Evolutionary conservation across 768 basidiomycete species (phyloP), one percentile per base, ranked within the genome.

Genomic region (Boletus coccyginus): DNA sequence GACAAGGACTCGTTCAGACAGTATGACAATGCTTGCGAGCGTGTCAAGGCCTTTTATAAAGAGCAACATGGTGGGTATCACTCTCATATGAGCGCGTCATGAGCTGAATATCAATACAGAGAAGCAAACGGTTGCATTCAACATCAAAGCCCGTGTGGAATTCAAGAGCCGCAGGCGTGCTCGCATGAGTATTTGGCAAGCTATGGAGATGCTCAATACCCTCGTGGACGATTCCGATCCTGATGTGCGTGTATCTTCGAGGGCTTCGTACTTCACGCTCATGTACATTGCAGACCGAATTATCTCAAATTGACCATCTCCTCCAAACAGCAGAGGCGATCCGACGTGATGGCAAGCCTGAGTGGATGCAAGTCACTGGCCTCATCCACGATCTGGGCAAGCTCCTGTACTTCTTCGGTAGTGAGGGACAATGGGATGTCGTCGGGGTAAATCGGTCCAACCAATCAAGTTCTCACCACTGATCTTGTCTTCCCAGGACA

Each of bases 261-360:
- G 31, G 7, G 24, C 7, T 14, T 33, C 21, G 44, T 42, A 31
- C 45, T 59, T 19, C 38, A 46, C 19, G 7, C 58, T 71, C 39
- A 66, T 48, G 10, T 43, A 29, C 27, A 21, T 50, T 61, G 9
- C 66, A 91, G 89, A 90, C 89, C 2, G 78, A 75, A 60, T 72
- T 90, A 31, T 85, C 90, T 36, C 93, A 96, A 74, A 94, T 96
- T 33, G 90, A 94, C 63, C 94, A 96, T 67, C 79, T 95, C 4
- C 79, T 95, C 1, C 94, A 95, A 67, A 94, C 92, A 0, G 92
- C 92, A n/a, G 92, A 94, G 65, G 90, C 92, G 12, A 92, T 94
- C 60, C 81, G 92, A 44, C 77, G 81, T 24, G 92, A 93, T 59
- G 91, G 90, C 0, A 90, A 91, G 67, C 92, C 91, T 0, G 91